A percentile compares a stretch with the other conserved stretches of the same genome.
Conservation (phyloP, 2,329 filamentous ascomycete genomes). For the Fusarium chaquense region DNA sequence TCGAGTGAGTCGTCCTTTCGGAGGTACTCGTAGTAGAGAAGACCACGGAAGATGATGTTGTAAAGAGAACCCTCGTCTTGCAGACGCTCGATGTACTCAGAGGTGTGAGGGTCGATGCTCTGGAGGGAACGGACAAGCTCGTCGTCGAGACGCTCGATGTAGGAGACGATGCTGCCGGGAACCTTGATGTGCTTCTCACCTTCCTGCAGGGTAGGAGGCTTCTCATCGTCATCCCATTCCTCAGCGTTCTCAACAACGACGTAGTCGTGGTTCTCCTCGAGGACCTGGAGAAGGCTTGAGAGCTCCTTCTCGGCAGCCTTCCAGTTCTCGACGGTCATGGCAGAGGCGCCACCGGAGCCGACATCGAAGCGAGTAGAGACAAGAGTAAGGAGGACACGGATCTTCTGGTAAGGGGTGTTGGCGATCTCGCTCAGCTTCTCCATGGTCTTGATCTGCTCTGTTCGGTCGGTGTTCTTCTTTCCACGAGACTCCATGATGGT, state of each 20-base stretch:
- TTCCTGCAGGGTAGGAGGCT: constrained; percentile 78
- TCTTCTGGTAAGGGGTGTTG: constrained; percentile 90
- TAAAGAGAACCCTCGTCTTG: constrained; percentile 92
- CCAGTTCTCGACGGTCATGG: constrained; percentile 98
- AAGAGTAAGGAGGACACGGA: constrained; percentile 90
- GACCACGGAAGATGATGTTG: constrained; percentile 88
- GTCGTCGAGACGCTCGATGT: constrained; percentile 94
- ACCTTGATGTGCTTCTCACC: constrained; percentile 89
- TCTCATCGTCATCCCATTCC: constrained; percentile 99
- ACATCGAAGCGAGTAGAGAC: constrained; percentile 96
- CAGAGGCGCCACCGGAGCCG: constrained; percentile 78
- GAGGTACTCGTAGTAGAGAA: constrained; percentile 89
- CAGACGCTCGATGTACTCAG: constrained; percentile 96
- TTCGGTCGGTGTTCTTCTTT: constrained; percentile 97
- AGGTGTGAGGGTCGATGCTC: constrained; percentile 97
- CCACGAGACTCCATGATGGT: constrained; percentile 94
- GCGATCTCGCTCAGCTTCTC: constrained; percentile 94
- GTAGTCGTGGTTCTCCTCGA: constrained; percentile 83
- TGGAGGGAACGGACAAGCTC: constrained; percentile 98
- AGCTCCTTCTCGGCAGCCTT: constrained; percentile 93
- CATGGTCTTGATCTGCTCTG: constrained; percentile 97
- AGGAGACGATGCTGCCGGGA: constrained; percentile 93
- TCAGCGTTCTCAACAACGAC: constrained; percentile 92
- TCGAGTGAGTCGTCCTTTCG: constrained; percentile 77
- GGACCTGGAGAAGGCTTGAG: constrained; percentile 77